These are phyloP conservation scores for Diatrype stigma DNA, from an alignment of 2,329 filamentous ascomycete genomes.

Conservation along the genomic window DNA sequence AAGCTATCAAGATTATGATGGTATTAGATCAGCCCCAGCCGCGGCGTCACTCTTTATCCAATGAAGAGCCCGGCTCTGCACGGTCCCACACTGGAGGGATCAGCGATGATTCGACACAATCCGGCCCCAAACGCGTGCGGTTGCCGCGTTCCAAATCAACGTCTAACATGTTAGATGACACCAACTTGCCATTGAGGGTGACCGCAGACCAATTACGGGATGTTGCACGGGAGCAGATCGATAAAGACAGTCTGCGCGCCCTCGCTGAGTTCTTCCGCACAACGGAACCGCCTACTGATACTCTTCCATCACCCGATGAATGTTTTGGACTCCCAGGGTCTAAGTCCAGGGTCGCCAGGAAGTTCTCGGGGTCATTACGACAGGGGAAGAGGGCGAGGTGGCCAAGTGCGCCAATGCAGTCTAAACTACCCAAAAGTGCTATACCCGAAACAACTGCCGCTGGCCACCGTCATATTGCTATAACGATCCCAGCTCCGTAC, in stretches of 20 bases:
- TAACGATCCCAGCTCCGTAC: conserved; percentile 7
- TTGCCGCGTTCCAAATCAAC: conserved; percentile 23
- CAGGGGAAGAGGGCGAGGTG: conserved; percentile 14
- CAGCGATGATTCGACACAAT: neutral
- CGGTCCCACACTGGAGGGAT: neutral
- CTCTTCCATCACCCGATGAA: conserved; percentile 11
- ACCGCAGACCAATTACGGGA: conserved; percentile 9
- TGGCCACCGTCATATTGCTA: conserved; percentile 14
- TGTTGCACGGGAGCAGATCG: conserved; percentile 11
- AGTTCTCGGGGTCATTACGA: conserved; percentile 17
- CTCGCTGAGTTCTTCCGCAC: conserved; percentile 19
- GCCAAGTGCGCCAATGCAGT: conserved; percentile 2
- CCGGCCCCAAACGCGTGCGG: conserved; percentile 5
- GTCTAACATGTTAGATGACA: conserved; percentile 20
- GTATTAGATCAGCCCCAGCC: neutral
- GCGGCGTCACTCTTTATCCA: neutral
- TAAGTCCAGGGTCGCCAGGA: conserved; percentile 3
- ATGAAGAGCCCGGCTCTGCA: neutral
- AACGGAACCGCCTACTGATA: conserved; percentile 14
- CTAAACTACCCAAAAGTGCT: conserved; percentile 12
- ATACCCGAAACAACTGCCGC: conserved; percentile 12
- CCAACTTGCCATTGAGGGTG: conserved; percentile 1
- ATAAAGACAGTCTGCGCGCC: conserved; percentile 14
- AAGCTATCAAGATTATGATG: neutral
- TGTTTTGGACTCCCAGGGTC: conserved; percentile 9